Conservation (phyloP, 2,329 filamentous ascomycete genomes). For the Macrophomina tecta region DNA sequence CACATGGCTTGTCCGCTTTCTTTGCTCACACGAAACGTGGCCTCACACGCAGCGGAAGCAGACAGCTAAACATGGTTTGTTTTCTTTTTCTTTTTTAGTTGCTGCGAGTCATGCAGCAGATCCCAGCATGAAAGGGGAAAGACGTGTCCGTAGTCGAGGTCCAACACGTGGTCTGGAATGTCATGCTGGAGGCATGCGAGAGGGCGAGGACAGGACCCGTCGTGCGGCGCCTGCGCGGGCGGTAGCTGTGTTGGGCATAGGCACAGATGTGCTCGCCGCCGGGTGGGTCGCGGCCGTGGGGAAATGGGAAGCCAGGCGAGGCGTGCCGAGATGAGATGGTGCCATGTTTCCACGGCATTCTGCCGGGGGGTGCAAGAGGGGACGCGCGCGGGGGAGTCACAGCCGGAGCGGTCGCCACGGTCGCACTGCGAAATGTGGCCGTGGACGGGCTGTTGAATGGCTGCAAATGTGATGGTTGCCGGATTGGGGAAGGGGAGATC, state of each 20-base stretch:
- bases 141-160: background rate
- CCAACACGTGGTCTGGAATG: constrained; percentile 14
- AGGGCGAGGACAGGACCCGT: background rate
- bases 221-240: background rate
- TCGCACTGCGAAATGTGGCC: background rate
- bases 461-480: background rate
- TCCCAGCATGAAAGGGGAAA: background rate
- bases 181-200: background rate
- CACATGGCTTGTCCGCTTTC: background rate
- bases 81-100: background rate
- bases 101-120: background rate
- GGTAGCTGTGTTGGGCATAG: constrained; percentile 16
- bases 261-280: background rate
- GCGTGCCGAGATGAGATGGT: background rate
- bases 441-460: background rate
- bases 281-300: constrained; percentile 10
- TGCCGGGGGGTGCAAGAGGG: background rate
- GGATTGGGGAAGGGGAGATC: constrained; percentile 17
- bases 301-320: constrained; percentile 11
- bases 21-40: background rate
- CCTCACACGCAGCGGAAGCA: constrained; percentile 1
- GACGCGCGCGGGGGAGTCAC: background rate
- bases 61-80: background rate
- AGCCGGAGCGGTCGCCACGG: background rate
- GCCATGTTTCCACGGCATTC: constrained; percentile 15